Evolutionary conservation across 1,284 basidiomycete genomes (phyloP).

Genomic region (Cystobasidiaceae sp.): DNA sequence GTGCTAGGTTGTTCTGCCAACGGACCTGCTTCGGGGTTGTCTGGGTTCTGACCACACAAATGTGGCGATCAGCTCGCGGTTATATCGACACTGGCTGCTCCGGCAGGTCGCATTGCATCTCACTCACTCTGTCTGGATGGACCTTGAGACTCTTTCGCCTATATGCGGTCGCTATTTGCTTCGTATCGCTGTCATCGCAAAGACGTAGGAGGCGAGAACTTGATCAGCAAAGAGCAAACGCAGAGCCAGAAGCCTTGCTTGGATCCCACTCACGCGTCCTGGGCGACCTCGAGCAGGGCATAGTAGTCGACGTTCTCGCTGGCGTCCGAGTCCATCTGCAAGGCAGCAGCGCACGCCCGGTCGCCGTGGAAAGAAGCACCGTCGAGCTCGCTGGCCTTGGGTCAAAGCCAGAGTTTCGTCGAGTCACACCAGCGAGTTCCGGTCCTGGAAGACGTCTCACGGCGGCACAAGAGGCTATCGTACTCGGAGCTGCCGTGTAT

Average conservation of each 20-base stretch:
- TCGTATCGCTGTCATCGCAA: not conserved
- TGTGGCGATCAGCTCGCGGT: not conserved
- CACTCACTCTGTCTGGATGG: slow-evolving; percentile 39
- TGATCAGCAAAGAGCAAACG: not conserved
- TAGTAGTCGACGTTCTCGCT: slow-evolving; percentile 37
- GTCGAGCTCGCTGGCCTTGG: no score
- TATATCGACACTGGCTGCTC: not conserved
- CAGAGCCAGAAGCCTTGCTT: not conserved
- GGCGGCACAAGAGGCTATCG: no score
- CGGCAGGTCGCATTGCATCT: not conserved
- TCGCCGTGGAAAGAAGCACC: no score
- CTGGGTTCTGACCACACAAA: slow-evolving; percentile 37
- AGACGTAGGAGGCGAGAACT: not conserved
- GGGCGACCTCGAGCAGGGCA: slow-evolving; percentile 32
- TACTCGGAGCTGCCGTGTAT: no score
- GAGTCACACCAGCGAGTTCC: no score
- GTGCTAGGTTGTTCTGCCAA: not conserved
- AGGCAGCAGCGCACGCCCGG: not conserved
- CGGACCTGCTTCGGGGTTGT: slow-evolving; percentile 37
- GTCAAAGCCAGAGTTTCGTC: no score
- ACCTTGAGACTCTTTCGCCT: slow-evolving; percentile 38
- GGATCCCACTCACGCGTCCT: slow-evolving; percentile 28
- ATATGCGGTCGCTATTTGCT: slow-evolving; percentile 39
- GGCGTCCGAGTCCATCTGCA: slow-evolving; percentile 8
- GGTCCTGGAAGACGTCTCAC: no score